Base-by-base conservation (phyloP, 495 filamentous ascomycete genomes). In the Neurospora intermedia region DNA sequence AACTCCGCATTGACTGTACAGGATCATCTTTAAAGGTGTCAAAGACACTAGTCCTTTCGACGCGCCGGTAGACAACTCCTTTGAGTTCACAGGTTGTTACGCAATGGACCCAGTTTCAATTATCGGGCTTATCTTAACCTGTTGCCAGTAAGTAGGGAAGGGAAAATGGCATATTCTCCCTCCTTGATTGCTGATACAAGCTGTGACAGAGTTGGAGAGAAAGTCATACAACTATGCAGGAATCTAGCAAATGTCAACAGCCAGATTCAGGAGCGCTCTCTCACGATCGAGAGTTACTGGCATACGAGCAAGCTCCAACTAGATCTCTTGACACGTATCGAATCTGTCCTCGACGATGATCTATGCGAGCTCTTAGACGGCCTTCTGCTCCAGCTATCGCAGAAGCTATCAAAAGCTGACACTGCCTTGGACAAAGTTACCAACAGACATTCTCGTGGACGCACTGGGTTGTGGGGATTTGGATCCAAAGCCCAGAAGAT, bases 251-350 rank as follows among this genome's bases (percentile, higher is more conserved):
- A 78, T 15, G 78, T 77, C 1, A 74, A 81, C 15, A 69, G 69
- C 3, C 76, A 78, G 48, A 20, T 83, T 16, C 73, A 27, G 13
- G 84, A 85, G 46, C 80, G 77, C 39, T 74, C 78, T 4, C 35
- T 83, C 16, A 73, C 76, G 2, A 70, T 85, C 6, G 75, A 84
- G 66, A 80, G 73, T 39, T 71, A 79, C 71, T 86, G 84, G 81
- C 59, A 74, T 5, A 75, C 76, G 27, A 48, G 77, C 77, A 35
- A 78, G 71, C 62, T 72, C 42, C 80, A 86, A 70, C 72, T 86
- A 15, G 43, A 79, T 18, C 82, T 85, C 72, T 59, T 84, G 38
- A 73, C 73, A 23, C 76, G 76, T 18, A 75, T 84, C 20, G 73
- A 78, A 23, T 16, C 80, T 13, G 74, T 71, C 7, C 79, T 87